phyloP scores from a whole-genome alignment of 2,329 filamentous ascomycete species.

The Neofusicoccum laricinum region DNA sequence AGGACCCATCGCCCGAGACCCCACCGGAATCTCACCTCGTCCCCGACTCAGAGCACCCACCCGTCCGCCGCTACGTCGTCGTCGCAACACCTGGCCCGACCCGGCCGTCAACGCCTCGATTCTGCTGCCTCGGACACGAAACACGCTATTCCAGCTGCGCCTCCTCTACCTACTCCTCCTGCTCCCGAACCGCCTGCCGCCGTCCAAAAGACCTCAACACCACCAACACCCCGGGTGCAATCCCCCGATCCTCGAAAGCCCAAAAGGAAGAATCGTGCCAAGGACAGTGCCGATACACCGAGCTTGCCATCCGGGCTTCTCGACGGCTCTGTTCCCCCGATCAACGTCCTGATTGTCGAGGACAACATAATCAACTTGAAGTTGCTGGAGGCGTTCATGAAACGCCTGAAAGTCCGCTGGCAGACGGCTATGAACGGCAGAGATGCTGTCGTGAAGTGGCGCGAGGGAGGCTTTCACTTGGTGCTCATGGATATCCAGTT shows the following conservation, averaged over 20 bases:
- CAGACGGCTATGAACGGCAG: conserved; percentile 94
- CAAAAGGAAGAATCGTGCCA: conserved; percentile 43
- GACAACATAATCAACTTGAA: conserved; percentile 98
- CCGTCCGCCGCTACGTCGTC: conserved; percentile 36
- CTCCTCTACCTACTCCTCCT: conserved; percentile 57
- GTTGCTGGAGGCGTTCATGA: conserved; percentile 92
- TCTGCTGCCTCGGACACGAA: conserved; percentile 44
- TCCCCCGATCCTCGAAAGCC: conserved; percentile 52
- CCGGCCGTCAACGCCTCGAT: conserved; percentile 34
- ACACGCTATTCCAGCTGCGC: conserved; percentile 41
- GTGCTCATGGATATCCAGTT: conserved; percentile 99
- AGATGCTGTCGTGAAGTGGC: conserved; percentile 92
- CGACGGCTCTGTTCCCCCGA: conserved; percentile 83
- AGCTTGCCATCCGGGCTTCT: conserved; percentile 59
- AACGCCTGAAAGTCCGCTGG: conserved; percentile 92
- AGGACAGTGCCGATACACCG: conserved; percentile 29
- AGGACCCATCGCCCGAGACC: conserved; percentile 61
- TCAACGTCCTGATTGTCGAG: conserved; percentile 96
- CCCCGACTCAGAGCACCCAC: conserved; percentile 63
- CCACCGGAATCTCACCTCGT: conserved; percentile 72
- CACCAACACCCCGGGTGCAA: conserved; percentile 48
- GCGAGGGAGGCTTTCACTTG: conserved; percentile 85
- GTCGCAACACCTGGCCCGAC: conserved; percentile 32
- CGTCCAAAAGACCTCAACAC: conserved; percentile 34
- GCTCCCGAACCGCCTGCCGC: conserved; percentile 38